phyloP scores from a whole-genome alignment of 305 asterid genomes.

The Fraxinus baroniana region DNA sequence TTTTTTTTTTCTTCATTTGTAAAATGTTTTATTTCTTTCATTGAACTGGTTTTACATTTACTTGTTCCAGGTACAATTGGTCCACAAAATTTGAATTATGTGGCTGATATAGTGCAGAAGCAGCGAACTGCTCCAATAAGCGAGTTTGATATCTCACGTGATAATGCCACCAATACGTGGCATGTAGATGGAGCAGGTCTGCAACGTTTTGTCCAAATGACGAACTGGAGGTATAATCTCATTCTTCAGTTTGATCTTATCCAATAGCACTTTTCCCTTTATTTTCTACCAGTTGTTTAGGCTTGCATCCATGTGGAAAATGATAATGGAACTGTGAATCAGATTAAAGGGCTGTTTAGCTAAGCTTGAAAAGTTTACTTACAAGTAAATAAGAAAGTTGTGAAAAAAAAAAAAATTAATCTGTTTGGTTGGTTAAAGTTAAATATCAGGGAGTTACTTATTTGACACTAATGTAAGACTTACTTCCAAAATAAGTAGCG shows the following conservation, averaged over 20 bases:
- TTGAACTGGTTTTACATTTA: not conserved
- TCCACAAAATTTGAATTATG: slow-evolving; percentile 50
- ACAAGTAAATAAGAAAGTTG: not conserved
- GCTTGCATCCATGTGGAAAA: not conserved
- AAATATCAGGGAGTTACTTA: not conserved
- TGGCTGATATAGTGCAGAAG: slow-evolving; percentile 70
- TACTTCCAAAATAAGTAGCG: not conserved
- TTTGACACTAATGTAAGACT: not conserved
- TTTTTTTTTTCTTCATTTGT: not conserved
- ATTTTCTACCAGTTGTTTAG: not conserved
- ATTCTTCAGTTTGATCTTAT: not conserved
- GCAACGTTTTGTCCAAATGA: slow-evolving; percentile 95
- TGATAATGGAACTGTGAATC: not conserved
- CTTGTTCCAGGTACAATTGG: slow-evolving; percentile 35
- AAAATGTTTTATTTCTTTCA: not conserved
- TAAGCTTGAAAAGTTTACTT: not conserved
- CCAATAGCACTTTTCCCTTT: not conserved
- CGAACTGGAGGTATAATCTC: slow-evolving; percentile 81
- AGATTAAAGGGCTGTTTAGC: not conserved
- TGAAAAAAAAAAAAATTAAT: not conserved
- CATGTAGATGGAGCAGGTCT: slow-evolving; percentile 76
- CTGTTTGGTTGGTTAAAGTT: not conserved
- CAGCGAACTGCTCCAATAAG: slow-evolving; percentile 66
- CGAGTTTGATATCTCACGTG: slow-evolving; percentile 76
- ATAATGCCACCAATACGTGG: slow-evolving; percentile 55